Base-by-base conservation (phyloP, 345 rosid species). In the Eucalyptus leucophloia region DNA sequence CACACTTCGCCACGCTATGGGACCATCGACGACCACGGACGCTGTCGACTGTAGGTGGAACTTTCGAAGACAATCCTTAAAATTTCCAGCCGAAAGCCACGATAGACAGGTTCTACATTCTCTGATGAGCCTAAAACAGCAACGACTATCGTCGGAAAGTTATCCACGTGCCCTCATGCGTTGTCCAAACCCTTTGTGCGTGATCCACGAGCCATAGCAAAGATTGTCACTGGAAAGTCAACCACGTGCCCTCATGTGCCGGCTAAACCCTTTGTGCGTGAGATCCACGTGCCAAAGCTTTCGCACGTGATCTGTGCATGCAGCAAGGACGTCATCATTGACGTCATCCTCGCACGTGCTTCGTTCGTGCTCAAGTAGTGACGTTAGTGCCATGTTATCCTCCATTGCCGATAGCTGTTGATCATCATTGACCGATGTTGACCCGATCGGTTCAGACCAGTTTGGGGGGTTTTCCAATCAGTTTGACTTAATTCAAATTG, bases 1-100 rank as follows among this genome's bases (percentile, higher is more conserved):
- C 72, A 2, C 1, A 9, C 34, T 14, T 15, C 2, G 17, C 34
- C 17, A 4, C 18, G 3, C 16, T n/a, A 30, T 3, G 5, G 3
- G 72, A 14, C 34, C 34, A 28, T 15, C 18, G 32, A 62, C 2
- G 24, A 53, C 56, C 56, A 53, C 23, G 9, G 24, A 53, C 24
- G 5, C 18, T 8, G 9, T 62, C 34, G 17, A 30, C 5, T 62
- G 3, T 62, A 30, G 32, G 34, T 30, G 34, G 18, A 7, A 14
- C 4, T 62, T 62, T n/a, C 5, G 16, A 30, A 13, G 69, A 28
- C 69, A 13, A 28, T 7, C 8, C 5, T 12, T 62, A n/a, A 32
- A 62, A 51, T 51, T 51, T 62, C 15, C n/a, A 13, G n/a, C 16
- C 18, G 17, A 30, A 7, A 62, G n/a, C 34, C 34, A 14, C 34